These are phyloP conservation scores for Tuber indicum DNA, from an alignment of 495 filamentous ascomycete species.

Conservation along the genomic window DNA sequence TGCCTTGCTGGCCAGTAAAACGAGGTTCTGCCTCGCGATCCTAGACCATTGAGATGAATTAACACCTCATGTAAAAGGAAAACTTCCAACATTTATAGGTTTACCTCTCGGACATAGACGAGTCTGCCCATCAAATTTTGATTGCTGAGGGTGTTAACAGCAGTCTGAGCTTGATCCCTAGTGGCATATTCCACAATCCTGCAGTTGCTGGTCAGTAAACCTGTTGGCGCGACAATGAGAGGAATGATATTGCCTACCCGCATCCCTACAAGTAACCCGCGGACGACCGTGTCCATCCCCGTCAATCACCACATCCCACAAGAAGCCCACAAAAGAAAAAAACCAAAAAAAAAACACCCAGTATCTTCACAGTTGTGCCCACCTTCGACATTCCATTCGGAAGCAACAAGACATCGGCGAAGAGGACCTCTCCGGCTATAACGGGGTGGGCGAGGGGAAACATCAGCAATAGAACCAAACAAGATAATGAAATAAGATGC, in stretches of 20 bases:
- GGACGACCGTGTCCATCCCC: constrained; percentile 84
- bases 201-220: constrained; percentile 33
- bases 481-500: constrained; percentile 3
- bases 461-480: constrained; percentile 18
- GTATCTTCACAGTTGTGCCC: constrained; percentile 87
- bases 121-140: constrained; percentile 96
- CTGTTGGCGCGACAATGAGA: constrained; percentile 8
- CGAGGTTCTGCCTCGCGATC: constrained; percentile 95
- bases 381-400: constrained; percentile 99
- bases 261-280: constrained; percentile 92
- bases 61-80: not conserved
- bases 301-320: constrained; percentile 98
- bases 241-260: constrained; percentile 63
- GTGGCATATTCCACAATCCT: constrained; percentile 99
- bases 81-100: constrained; percentile 22
- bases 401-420: constrained; percentile 98
- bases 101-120: constrained; percentile 96
- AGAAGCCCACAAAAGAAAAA: constrained; percentile 64
- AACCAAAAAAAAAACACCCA: constrained; percentile 59
- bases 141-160: constrained; percentile 97
- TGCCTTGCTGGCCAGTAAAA: constrained; percentile 68
- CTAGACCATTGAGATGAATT: constrained; percentile 46
- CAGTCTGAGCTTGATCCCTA: constrained; percentile 96
- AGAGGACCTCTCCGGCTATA: constrained; percentile 96
- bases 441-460: not conserved